Conservation (phyloP, 2,329 filamentous ascomycete species). For the Lecanoromycetidae sp. region DNA sequence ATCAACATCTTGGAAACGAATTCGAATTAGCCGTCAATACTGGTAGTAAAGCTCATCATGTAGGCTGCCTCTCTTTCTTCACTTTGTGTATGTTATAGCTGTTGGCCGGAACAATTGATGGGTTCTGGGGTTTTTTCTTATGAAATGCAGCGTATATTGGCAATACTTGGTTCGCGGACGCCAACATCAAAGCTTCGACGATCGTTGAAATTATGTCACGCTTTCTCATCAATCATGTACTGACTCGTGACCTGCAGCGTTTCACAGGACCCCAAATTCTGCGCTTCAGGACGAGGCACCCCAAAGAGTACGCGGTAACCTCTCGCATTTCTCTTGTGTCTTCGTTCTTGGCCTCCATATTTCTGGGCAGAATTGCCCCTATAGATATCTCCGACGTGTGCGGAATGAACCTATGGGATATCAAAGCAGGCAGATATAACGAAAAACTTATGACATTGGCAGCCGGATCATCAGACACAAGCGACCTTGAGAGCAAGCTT, state of each 20-base stretch:
- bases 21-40: constrained; percentile 64
- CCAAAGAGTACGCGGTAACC: constrained; percentile 68
- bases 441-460: constrained; percentile 63
- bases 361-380: constrained; percentile 73
- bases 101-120: background rate
- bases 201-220: background rate
- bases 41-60: constrained; percentile 89
- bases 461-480: constrained; percentile 52
- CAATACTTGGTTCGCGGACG: no score
- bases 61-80: constrained; percentile 35
- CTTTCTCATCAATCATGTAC: background rate
- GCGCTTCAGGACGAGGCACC: constrained; percentile 67
- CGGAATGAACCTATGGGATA: constrained; percentile 95
- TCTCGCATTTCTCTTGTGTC: constrained; percentile 85
- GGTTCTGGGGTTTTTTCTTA: background rate
- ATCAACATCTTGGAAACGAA: constrained; percentile 54
- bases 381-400: constrained; percentile 91
- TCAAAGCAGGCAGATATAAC: constrained; percentile 60
- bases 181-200: background rate
- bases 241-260: constrained; percentile 41
- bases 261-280: constrained; percentile 98
- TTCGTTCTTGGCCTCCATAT: constrained; percentile 83
- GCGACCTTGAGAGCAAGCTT: constrained; percentile 62
- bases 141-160: no score
- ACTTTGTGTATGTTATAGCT: background rate